A percentile compares a stretch with the other conserved stretches of the same genome.
phyloP scores from a whole-genome alignment of 805 yeast genomes.

The Candida sphagnicola region DNA sequence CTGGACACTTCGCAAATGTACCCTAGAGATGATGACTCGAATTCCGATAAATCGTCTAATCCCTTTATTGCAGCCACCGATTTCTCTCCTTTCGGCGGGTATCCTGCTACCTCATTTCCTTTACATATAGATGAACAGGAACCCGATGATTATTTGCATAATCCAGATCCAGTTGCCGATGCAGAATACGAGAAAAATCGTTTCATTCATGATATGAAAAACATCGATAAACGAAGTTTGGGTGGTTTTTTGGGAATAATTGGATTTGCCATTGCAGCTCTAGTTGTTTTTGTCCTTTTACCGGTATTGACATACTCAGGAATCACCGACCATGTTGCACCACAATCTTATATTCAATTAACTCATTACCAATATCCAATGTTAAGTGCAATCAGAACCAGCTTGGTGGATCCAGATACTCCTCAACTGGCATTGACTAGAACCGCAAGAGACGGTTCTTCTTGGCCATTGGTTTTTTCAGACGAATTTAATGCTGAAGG shows the following conservation, averaged over 20 bases:
- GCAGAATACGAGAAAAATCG: slow-evolving; percentile 76
- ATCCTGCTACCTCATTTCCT: slow-evolving; percentile 91
- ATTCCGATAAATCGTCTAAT: not conserved
- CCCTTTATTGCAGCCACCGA: slow-evolving; percentile 27
- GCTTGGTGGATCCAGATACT: slow-evolving; percentile 39
- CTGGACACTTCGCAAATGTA: not conserved
- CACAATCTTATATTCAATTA: slow-evolving; percentile 38
- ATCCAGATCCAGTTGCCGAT: slow-evolving; percentile 93
- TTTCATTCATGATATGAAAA: slow-evolving; percentile 58
- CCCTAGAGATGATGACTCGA: not conserved
- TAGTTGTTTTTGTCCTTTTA: slow-evolving; percentile 65
- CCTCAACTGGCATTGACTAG: slow-evolving; percentile 25
- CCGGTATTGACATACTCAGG: slow-evolving; percentile 88
- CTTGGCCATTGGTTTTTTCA: slow-evolving; percentile 35
- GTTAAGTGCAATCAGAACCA: slow-evolving; percentile 31
- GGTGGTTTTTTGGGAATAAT: slow-evolving; percentile 61
- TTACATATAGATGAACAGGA: slow-evolving; percentile 88
- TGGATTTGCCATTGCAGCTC: slow-evolving; percentile 48
- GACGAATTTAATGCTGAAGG: slow-evolving; percentile 44
- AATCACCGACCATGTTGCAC: slow-evolving; percentile 29
- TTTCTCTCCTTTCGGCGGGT: slow-evolving; percentile 94
- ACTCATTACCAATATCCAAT: slow-evolving; percentile 41
- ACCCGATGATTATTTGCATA: slow-evolving; percentile 90
- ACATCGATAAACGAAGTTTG: slow-evolving; percentile 59
- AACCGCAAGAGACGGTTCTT: slow-evolving; percentile 22